Percentiles rank a stretch among this genome's conserved stretches.
These are phyloP conservation scores for Tubosaeta sp. DNA, from an alignment of 768 basidiomycete species.

Conservation along the genomic window DNA sequence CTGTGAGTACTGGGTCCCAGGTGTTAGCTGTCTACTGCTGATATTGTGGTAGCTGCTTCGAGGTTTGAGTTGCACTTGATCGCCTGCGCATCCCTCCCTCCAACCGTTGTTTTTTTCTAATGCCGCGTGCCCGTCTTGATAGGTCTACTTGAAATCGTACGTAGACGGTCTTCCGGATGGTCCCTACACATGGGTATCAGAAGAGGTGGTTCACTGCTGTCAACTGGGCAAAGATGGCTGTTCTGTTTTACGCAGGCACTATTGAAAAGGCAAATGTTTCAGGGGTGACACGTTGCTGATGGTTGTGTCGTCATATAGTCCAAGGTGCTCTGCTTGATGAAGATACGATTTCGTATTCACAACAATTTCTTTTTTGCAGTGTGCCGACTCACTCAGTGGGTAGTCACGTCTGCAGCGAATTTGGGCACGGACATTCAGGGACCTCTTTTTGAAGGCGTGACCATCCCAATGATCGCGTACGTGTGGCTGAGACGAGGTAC, in stretches of 20 bases:
- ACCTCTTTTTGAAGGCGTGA: constrained; percentile 69
- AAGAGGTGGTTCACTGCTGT: constrained; percentile 80
- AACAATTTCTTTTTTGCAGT: neutral
- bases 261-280: constrained; percentile 50
- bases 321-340: constrained; percentile 91
- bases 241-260: constrained; percentile 86
- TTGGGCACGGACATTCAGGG: constrained; percentile 87
- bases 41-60: constrained; percentile 45
- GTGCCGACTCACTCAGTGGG: neutral
- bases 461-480: constrained; percentile 84
- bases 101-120: neutral
- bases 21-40: neutral
- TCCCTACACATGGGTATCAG: constrained; percentile 68
- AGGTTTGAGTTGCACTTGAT: constrained; percentile 84
- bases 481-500: constrained; percentile 20
- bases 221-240: constrained; percentile 81
- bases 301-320: constrained; percentile 43
- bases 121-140: neutral
- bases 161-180: constrained; percentile 60
- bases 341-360: constrained; percentile 37
- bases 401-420: constrained; percentile 89
- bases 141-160: constrained; percentile 68
- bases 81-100: constrained; percentile 37
- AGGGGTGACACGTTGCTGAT: neutral
- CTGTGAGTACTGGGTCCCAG: constrained; percentile 39